Evolutionary conservation across 345 rosid species (phyloP).

Genomic region (Lumnitzera littorea): DNA sequence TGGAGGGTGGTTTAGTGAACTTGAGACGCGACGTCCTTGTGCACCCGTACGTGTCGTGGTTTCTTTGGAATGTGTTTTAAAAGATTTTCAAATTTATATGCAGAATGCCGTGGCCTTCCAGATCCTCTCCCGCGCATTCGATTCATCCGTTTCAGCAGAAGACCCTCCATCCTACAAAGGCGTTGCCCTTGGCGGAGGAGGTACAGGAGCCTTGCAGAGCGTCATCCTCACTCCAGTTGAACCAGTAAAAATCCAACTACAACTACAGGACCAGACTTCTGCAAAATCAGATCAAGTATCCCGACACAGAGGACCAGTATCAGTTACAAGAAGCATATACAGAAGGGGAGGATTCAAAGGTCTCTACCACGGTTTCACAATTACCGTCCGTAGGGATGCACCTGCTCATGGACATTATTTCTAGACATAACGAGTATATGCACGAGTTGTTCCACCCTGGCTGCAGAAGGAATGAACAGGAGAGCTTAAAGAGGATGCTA

Average conservation of each 20-base stretch:
- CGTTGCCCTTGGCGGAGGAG: constrained; percentile 80
- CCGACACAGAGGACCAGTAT: constrained; percentile 39
- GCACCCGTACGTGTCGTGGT: too few species aligned
- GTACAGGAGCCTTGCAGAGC: constrained; percentile 84
- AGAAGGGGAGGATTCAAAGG: constrained; percentile 53
- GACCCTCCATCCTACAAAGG: constrained; percentile 86
- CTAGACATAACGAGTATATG: constrained; percentile 77
- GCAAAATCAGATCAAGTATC: constrained; percentile 11
- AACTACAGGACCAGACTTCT: constrained; percentile 32
- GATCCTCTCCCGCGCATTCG: constrained; percentile 70
- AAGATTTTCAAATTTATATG: neutral
- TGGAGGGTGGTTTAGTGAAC: constrained; percentile 23
- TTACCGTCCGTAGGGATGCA: constrained; percentile 77
- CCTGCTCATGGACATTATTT: constrained; percentile 83
- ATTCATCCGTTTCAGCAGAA: constrained; percentile 29
- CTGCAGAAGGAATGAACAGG: constrained; percentile 68
- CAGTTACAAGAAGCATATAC: constrained; percentile 54
- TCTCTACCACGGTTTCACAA: constrained; percentile 60
- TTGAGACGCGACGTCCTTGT: too few species aligned
- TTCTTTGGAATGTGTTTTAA: too few species aligned
- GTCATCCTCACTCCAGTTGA: constrained; percentile 73
- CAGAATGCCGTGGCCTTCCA: constrained; percentile 97
- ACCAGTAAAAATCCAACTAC: constrained; percentile 82
- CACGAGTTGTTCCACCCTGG: constrained; percentile 85
- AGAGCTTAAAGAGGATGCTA: constrained; percentile 67